Base-by-base conservation (phyloP, 139 green algal genomes). In the Ulvella scutata region DNA sequence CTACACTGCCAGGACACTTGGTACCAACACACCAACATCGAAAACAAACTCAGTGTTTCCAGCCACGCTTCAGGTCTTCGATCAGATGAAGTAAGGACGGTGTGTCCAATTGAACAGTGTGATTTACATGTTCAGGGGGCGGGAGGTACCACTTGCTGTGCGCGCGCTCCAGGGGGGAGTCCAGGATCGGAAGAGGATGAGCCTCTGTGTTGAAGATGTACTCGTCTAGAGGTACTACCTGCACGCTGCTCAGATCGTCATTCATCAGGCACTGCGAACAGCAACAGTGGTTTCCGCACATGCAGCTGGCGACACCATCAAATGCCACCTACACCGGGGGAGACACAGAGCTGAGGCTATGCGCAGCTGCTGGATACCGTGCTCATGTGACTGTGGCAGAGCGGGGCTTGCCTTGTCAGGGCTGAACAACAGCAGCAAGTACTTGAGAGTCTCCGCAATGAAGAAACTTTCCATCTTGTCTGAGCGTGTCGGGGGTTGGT, bases 181-280 rank as follows among this genome's bases (percentile, higher is more conserved):
- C 87, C 78, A 83, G 83, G 4, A 90, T 80, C 2, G 90, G 88
- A 37, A 96, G 72, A 0, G 87, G 85, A 75, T 96, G 91, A 2
- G 90, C 91, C 79, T 96, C 91, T 6, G 91, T 96, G 76, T 91
- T 96, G 77, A 96, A 88, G 7, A 96, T 90, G 74, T 79, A 96
- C 75, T 90, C 21, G 43, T 89, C 79, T 29, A 97, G 79, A 2
- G 88, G 84, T 29, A 94, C 43, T 59, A 79, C 33, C 38, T 77
- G 26, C 3, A 9, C 44, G 7, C 13, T 34, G 6, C 26, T 4
- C 23, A 31, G 4, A 74, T 36, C 23, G 28, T 29, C 20, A 34
- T n/a, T 61, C 2, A 60, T 2, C 23, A 61, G 3, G 43, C 39
- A 44, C 13, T 33, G 21, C 61, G 33, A 35, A 80, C 79, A 37